Evolutionary conservation across 768 basidiomycete genomes (phyloP), one percentile per base, ranked within the genome.

Genomic region (Serendipita sp.): DNA sequence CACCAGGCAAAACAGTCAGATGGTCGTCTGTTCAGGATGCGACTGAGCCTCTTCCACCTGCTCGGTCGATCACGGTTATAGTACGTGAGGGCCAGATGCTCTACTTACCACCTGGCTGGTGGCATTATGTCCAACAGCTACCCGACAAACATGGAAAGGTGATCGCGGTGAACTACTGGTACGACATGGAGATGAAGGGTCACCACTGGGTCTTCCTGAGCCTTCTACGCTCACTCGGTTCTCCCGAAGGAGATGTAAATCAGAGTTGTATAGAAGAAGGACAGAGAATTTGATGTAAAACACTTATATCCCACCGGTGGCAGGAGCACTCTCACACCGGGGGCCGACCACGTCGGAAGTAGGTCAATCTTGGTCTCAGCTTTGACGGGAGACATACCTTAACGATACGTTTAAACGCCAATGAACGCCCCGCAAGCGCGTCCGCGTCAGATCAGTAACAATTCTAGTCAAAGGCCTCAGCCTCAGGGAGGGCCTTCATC

Each of bases 91-190:
- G 93, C 2, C 87, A 94, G 67, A 84, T 86, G 0, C 74, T 96
- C 18, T 95, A 91, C 73, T 81, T 96, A 18, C 94, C 94, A n/a
- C 81, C 86, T 3, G 86, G 90, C 0, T 96, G 94, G 94, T 95
- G 87, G 86, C 93, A 95, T 71, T 81, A 89, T 69, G 91, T 95
- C 40, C 78, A 82, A 44, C 93, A 96, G 71, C 75, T 80, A 2
- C 80, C 78, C 2, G 75, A 78, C 65, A 75, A 77, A 27, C 83
- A 81, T 1, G 69, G 67, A 16, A 63, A 67, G 10, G 64, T 65
- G 29, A 81, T 91, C 65, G 88, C 88, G 1, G 69, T 89, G 23
- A 93, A 93, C 69, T 91, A 87, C 84, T 93, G 90, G 90, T 91
- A 89, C 71, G 90, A 93, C 69, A 79, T 86, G 67, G 86, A 90